Evolutionary conservation across 768 basidiomycete species (phyloP).

Genomic region (Cyathus striatus): DNA sequence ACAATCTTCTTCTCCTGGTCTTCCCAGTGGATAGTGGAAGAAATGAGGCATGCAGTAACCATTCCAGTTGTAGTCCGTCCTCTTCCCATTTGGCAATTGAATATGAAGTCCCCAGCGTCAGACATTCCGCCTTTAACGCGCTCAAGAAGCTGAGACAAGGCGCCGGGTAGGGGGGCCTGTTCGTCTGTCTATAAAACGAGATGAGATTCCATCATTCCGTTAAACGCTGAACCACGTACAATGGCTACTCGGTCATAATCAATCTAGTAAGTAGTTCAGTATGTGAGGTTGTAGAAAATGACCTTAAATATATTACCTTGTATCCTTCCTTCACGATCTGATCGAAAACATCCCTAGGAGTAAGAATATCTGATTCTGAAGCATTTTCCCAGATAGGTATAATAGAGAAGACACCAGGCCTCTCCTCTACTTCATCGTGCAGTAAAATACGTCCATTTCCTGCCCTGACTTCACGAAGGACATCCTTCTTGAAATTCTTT

Average conservation of each 20-base stretch:
- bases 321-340: constrained; percentile 75
- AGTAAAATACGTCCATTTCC: constrained; percentile 78
- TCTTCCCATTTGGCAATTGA: constrained; percentile 97
- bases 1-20: constrained; percentile 33
- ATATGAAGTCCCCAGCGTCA: constrained; percentile 73
- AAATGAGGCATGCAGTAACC: constrained; percentile 84
- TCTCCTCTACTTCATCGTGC: constrained; percentile 94
- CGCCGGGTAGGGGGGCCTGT: constrained; percentile 89
- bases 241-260: constrained; percentile 89
- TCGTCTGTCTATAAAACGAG: constrained; percentile 76
- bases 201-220: not conserved
- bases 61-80: constrained; percentile 95
- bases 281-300: constrained; percentile 1
- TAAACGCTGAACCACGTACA: constrained; percentile 38
- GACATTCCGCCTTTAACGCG: constrained; percentile 58
- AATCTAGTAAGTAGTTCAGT: constrained; percentile 40
- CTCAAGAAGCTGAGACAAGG: constrained; percentile 72
- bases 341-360: constrained; percentile 77
- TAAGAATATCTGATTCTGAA: constrained; percentile 76
- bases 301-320: constrained; percentile 38
- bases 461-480: constrained; percentile 72
- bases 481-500: constrained; percentile 77
- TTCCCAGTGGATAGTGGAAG: constrained; percentile 62
- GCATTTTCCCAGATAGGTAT: constrained; percentile 95
- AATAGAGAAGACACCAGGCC: constrained; percentile 84